These are phyloP conservation scores for Suillus subaureus DNA, from an alignment of 768 basidiomycete species.

Conservation along the genomic window DNA sequence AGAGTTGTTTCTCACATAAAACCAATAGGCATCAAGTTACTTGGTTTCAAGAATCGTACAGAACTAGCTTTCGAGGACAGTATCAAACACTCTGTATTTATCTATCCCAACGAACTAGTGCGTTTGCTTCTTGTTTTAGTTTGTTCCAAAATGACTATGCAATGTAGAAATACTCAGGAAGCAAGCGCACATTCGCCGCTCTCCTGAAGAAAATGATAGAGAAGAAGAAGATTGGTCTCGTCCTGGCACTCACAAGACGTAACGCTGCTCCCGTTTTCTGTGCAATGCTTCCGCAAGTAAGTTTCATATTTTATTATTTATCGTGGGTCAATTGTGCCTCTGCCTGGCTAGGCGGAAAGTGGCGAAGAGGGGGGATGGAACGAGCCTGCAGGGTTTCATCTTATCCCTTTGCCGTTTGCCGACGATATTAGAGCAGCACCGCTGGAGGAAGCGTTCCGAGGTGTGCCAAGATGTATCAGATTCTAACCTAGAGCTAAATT, in stretches of 20 bases:
- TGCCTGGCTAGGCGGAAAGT: conserved; percentile 60
- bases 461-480: conserved; percentile 37
- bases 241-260: conserved; percentile 63
- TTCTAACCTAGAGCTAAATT: conserved; percentile 8
- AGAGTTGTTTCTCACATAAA: not conserved
- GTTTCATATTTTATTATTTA: not conserved
- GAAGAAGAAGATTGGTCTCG: conserved; percentile 84
- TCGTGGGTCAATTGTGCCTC: not conserved
- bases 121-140: conserved; percentile 17
- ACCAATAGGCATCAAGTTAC: conserved; percentile 74
- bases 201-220: conserved; percentile 80
- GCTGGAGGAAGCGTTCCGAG: conserved; percentile 63
- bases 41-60: conserved; percentile 83
- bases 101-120: conserved; percentile 91
- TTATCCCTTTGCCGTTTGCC: conserved; percentile 91
- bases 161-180: conserved; percentile 78
- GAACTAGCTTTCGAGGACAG: conserved; percentile 86
- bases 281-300: conserved; percentile 84
- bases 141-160: not conserved
- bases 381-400: conserved; percentile 89
- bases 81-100: conserved; percentile 87
- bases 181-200: conserved; percentile 89
- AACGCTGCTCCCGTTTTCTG: conserved; percentile 82
- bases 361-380: conserved; percentile 71
- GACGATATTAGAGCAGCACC: conserved; percentile 90